Evolutionary conservation across 176 grass and related monocot genomes (phyloP), one percentile per base, ranked within the genome.

Genomic region (Eleusine indica): DNA sequence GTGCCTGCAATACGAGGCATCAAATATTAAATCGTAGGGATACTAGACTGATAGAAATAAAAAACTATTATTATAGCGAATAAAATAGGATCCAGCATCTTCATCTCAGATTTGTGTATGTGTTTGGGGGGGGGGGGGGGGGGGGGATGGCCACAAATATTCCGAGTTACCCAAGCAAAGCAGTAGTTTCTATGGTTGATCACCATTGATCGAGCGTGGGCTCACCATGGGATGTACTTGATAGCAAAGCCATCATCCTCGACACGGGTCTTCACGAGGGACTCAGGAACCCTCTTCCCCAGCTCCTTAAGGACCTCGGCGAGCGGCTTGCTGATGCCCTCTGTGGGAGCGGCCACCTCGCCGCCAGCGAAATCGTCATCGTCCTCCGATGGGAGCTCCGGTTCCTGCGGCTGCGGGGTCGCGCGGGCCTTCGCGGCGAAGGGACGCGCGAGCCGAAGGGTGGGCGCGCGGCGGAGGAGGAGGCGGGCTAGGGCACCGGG

Each of bases 171-270:
- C 32, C 32, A 35, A 35, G 32, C 32, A 35, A 35, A 35, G 32
- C 32, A 35, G 32, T 35, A 35, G 32, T 35, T 35, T 16, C 68
- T 4, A 48, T 68, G 71, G 56, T 4, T 6, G 53, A 74, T 73
- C 7, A 16, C 13, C 17, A 44, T 3, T 14, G 47, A 79, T 86
- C 29, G 67, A 48, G 68, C 5, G 51, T 71, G 37, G 74, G 22
- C 85, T 68, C 79, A 98, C 93, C 96, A 99, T 43, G 96, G 93
- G 60, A 99, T 85, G 71, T 96, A 99, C 84, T 84, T 96, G 54
- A 99, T 83, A 53, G 87, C 40, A 40, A 85, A 82, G 1, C 88
- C 96, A 21, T 89, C 71, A 5, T 89, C 86, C 65, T 97, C 93
- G 62, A 92, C 19, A 40, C 93, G 89, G 0, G 91, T 92, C 83